Conservation (phyloP, 1,284 basidiomycete species). For the Tausonia pullulans region DNA sequence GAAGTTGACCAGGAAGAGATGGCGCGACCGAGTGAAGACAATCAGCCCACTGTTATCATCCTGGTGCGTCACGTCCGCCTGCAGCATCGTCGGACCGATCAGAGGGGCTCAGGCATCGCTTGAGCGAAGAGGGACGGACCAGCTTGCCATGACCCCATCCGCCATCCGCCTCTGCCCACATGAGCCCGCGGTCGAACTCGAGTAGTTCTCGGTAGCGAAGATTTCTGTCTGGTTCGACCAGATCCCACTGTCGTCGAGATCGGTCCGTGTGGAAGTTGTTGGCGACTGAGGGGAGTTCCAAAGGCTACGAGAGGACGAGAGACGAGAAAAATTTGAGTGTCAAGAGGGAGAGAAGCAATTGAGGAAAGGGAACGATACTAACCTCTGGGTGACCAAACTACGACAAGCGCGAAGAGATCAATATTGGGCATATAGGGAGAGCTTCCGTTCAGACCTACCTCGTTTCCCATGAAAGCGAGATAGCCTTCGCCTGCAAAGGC, state of each 20-base stretch:
- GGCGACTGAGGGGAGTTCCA: conserved; percentile 16
- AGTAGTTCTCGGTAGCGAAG: conserved; percentile 15
- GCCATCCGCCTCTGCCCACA: conserved; percentile 10
- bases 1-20: conserved; percentile 18
- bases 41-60: conserved; percentile 10
- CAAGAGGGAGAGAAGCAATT: not conserved
- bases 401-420: not conserved
- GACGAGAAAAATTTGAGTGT: not conserved
- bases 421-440: not conserved
- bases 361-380: not conserved
- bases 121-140: no score
- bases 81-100: no score
- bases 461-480: conserved; percentile 21
- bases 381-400: conserved; percentile 21
- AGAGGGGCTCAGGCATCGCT: no score
- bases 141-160: conserved; percentile 10
- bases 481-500: conserved; percentile 19
- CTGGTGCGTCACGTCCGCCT: conserved; percentile 12
- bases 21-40: conserved; percentile 11
- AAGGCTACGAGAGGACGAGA: conserved; percentile 10
- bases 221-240: conserved; percentile 8
- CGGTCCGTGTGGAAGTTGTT: conserved; percentile 16
- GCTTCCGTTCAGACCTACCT: conserved; percentile 1
- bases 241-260: conserved; percentile 18
- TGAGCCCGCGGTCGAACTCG: conserved; percentile 15